These are phyloP conservation scores for Thelephora ganbajun DNA, from an alignment of 768 basidiomycete genomes.

Conservation along the genomic window DNA sequence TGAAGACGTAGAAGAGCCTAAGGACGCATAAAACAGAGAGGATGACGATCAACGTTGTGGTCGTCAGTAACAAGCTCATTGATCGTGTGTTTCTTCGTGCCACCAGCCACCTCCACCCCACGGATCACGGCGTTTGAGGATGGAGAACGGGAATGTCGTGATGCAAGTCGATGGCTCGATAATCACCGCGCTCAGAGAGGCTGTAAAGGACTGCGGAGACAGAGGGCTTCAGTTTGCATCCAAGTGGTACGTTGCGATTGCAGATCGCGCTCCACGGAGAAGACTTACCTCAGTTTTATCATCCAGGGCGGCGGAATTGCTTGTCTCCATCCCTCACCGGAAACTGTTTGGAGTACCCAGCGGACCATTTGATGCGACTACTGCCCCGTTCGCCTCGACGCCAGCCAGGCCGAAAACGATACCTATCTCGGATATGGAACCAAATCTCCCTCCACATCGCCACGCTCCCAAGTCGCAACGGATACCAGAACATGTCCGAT, in stretches of 20 bases:
- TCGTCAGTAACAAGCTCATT: not conserved
- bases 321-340: conserved; percentile 40
- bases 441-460: conserved; percentile 16
- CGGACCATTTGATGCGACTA: conserved; percentile 15
- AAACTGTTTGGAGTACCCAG: conserved; percentile 25
- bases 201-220: conserved; percentile 61
- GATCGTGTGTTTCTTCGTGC: not conserved
- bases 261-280: not conserved
- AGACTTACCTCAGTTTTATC: conserved; percentile 1
- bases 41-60: not conserved
- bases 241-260: conserved; percentile 46
- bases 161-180: conserved; percentile 31
- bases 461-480: conserved; percentile 22
- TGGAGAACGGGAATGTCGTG: not conserved
- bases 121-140: not conserved
- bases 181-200: conserved; percentile 40
- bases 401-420: not conserved
- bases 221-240: conserved; percentile 56
- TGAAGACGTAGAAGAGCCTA: conserved; percentile 11
- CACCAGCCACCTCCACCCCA: not conserved
- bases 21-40: not conserved
- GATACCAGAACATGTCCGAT: conserved; percentile 20
- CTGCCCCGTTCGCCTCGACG: conserved; percentile 22
- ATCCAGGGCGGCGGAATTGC: conserved; percentile 63
- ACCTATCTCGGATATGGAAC: conserved; percentile 5